phyloP scores from a whole-genome alignment of 306 rosid species.

The Hylodesmum podocarpum region DNA sequence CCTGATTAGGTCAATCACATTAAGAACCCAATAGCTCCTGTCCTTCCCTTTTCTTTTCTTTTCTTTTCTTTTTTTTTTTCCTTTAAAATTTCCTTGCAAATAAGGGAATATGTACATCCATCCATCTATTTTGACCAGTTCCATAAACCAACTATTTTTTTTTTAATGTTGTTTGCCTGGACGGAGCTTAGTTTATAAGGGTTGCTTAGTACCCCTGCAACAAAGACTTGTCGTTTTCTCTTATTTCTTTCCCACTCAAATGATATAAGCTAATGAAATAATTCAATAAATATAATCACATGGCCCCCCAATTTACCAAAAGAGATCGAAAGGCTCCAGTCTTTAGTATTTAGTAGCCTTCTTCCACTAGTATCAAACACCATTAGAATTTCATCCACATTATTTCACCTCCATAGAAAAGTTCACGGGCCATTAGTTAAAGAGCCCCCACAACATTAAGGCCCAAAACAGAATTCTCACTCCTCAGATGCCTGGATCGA shows the following conservation, averaged over 20 bases:
- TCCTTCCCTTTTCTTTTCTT: conserved; percentile 7
- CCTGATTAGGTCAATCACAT: conserved; percentile 69
- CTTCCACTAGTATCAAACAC: background rate
- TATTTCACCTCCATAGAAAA: background rate
- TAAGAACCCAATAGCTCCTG: conserved; percentile 4
- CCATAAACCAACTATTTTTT: conserved; percentile 57
- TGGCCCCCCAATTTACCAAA: background rate
- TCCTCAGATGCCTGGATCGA: too few relatives aligned
- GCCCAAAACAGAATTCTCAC: background rate
- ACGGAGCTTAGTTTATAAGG: conserved; percentile 27
- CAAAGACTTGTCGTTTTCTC: conserved; percentile 23
- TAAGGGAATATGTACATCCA: conserved; percentile 41
- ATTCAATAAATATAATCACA: background rate
- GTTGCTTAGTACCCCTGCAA: conserved; percentile 67
- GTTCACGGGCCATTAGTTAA: background rate
- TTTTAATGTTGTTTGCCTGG: conserved; percentile 28
- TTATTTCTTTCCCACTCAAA: conserved; percentile 11
- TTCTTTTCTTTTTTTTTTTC: background rate
- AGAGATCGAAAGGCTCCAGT: too few relatives aligned
- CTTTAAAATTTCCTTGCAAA: conserved; percentile 31
- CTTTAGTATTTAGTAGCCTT: background rate
- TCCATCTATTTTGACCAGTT: conserved; percentile 59
- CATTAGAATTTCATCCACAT: background rate
- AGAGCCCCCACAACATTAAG: background rate
- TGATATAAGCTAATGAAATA: background rate